These are phyloP conservation scores for Antarctomyces pellizariae DNA, from an alignment of 495 filamentous ascomycete species.

Conservation along the genomic window DNA sequence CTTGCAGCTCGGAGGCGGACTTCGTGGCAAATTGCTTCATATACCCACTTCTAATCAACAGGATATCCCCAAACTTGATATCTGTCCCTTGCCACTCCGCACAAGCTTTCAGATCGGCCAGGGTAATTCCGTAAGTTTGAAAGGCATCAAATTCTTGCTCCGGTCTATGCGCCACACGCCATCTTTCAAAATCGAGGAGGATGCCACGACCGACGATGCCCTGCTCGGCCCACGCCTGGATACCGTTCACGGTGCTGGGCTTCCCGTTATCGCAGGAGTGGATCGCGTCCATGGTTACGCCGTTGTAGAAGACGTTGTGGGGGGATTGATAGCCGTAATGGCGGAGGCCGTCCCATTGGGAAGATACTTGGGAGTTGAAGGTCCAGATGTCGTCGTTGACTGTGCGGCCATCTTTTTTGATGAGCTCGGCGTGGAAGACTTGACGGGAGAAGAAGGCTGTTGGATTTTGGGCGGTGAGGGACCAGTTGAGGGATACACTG, in stretches of 20 bases:
- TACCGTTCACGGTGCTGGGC: conserved; percentile 19
- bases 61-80: conserved; percentile 28
- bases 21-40: conserved; percentile 15
- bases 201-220: conserved; percentile 35
- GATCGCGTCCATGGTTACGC: conserved; percentile 31
- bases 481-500: conserved; percentile 24
- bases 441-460: conserved; percentile 17
- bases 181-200: conserved; percentile 32
- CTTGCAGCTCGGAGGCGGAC: conserved; percentile 13
- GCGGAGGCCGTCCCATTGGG: conserved; percentile 22
- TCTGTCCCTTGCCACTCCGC: conserved; percentile 23
- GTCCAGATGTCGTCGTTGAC: conserved; percentile 36
- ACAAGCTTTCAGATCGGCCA: conserved; percentile 22
- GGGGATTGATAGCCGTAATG: conserved; percentile 29
- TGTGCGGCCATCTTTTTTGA: conserved; percentile 14
- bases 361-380: conserved; percentile 33
- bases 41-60: conserved; percentile 28
- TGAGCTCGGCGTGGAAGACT: conserved; percentile 18
- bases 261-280: conserved; percentile 15
- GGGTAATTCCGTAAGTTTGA: conserved; percentile 16
- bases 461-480: conserved; percentile 20
- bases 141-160: conserved; percentile 20
- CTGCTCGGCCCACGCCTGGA: conserved; percentile 24
- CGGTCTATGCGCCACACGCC: conserved; percentile 13
- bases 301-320: conserved; percentile 35